Percentiles rank a stretch among this genome's conserved stretches.
Conservation (phyloP, 1,284 basidiomycete species). For the Naganishia sp. region DNA sequence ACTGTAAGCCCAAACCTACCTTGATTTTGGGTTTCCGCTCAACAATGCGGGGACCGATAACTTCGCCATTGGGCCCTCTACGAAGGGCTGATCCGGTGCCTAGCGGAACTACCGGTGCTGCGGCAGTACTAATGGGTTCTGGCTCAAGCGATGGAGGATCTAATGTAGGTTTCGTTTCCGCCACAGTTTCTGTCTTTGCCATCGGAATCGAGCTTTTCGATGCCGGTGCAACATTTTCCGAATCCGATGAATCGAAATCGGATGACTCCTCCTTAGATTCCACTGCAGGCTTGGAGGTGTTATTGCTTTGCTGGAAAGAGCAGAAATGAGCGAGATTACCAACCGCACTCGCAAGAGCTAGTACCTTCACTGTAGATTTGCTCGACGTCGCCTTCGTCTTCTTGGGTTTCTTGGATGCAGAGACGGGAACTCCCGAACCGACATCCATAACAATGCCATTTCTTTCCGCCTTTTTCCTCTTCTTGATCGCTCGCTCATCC, state of each 20-base stretch:
- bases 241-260: slow-evolving; percentile 54
- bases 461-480: slow-evolving; percentile 70
- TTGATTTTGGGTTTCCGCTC: slow-evolving; percentile 24
- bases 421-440: background rate
- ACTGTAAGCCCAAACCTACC: background rate
- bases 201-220: background rate
- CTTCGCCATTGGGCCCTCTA: slow-evolving; percentile 28
- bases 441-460: slow-evolving; percentile 34
- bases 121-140: no score
- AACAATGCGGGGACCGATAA: slow-evolving; percentile 28
- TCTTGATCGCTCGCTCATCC: slow-evolving; percentile 63
- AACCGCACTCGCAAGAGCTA: no score
- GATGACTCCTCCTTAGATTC: slow-evolving; percentile 40
- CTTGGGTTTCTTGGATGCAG: slow-evolving; percentile 31
- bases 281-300: slow-evolving; percentile 26
- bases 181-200: no score
- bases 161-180: no score
- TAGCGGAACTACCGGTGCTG: slow-evolving; percentile 9
- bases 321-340: no score
- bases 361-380: no score
- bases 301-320: slow-evolving; percentile 6
- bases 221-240: slow-evolving; percentile 42
- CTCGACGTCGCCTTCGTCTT: no score
- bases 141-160: no score
- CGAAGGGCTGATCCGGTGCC: slow-evolving; percentile 31